These are phyloP conservation scores for Nigrospora osmanthi DNA, from an alignment of 2,329 filamentous ascomycete species.

Conservation along the genomic window DNA sequence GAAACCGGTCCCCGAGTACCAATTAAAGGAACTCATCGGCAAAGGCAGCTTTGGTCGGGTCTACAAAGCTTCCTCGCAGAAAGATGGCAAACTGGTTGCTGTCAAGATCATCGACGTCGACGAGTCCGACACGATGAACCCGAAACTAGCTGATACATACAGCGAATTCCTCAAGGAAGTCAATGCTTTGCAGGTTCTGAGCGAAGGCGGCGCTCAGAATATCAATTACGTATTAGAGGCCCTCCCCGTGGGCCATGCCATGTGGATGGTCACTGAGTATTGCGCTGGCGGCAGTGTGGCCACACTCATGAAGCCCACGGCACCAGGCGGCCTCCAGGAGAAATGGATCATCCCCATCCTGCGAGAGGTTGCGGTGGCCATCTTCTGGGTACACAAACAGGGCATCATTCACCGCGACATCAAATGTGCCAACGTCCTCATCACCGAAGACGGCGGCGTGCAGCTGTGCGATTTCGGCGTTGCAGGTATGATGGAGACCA, in stretches of 20 bases:
- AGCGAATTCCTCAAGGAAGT: constrained; percentile 64
- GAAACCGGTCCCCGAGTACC: constrained; percentile 56
- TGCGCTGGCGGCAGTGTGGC: constrained; percentile 78
- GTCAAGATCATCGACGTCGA: constrained; percentile 84
- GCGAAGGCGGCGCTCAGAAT: constrained; percentile 67
- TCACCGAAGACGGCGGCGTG: constrained; percentile 68
- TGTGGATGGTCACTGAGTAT: constrained; percentile 87
- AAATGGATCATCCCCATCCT: constrained; percentile 63
- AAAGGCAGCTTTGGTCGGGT: constrained; percentile 70
- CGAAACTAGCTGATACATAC: constrained; percentile 58
- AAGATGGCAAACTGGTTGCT: constrained; percentile 51
- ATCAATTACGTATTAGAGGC: constrained; percentile 78
- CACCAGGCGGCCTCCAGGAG: constrained; percentile 57
- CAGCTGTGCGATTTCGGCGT: constrained; percentile 84
- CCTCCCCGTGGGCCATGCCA: constrained; percentile 66
- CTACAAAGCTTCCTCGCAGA: constrained; percentile 52
- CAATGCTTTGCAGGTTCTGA: constrained; percentile 62
- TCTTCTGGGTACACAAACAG: constrained; percentile 60
- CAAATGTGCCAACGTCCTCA: constrained; percentile 72
- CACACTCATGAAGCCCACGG: constrained; percentile 62
- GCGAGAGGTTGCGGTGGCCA: constrained; percentile 57
- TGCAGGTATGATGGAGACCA: constrained; percentile 67
- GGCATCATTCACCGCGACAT: constrained; percentile 66
- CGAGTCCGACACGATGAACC: constrained; percentile 61
- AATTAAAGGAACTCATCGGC: constrained; percentile 65